Conservation (phyloP, 129 eudicot genomes). For the Pulicaria dysenterica region DNA sequence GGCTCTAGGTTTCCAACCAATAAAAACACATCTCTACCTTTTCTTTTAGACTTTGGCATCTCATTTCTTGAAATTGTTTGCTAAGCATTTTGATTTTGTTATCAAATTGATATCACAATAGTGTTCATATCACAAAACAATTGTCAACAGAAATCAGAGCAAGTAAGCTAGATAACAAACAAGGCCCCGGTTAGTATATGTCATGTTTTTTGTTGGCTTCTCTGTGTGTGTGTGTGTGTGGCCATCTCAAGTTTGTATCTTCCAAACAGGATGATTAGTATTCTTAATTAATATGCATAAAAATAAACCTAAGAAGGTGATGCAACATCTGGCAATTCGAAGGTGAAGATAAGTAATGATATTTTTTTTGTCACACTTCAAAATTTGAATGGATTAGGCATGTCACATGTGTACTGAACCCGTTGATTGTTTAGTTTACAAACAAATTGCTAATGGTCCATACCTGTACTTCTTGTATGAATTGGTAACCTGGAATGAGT, state of each 20-base stretch:
- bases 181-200: not conserved
- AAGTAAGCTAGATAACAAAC: not conserved
- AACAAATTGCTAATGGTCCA: not conserved
- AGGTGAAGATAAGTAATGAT: too few relatives aligned
- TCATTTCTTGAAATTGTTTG: not conserved
- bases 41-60: too few relatives aligned
- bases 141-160: not conserved
- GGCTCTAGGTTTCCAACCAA: not conserved
- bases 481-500: not conserved
- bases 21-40: not conserved
- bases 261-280: too few relatives aligned
- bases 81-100: constrained; percentile 8
- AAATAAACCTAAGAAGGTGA: too few relatives aligned
- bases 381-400: too few relatives aligned
- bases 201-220: not conserved
- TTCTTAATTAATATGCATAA: too few relatives aligned
- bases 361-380: not conserved
- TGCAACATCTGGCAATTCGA: too few relatives aligned
- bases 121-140: not conserved
- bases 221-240: too few relatives aligned
- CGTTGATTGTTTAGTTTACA: not conserved
- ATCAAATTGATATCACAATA: not conserved
- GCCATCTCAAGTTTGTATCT: too few relatives aligned
- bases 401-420: too few relatives aligned
- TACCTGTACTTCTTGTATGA: not conserved